phyloP scores from a whole-genome alignment of 164 flowering plant genomes.

The Annona cherimola region DNA sequence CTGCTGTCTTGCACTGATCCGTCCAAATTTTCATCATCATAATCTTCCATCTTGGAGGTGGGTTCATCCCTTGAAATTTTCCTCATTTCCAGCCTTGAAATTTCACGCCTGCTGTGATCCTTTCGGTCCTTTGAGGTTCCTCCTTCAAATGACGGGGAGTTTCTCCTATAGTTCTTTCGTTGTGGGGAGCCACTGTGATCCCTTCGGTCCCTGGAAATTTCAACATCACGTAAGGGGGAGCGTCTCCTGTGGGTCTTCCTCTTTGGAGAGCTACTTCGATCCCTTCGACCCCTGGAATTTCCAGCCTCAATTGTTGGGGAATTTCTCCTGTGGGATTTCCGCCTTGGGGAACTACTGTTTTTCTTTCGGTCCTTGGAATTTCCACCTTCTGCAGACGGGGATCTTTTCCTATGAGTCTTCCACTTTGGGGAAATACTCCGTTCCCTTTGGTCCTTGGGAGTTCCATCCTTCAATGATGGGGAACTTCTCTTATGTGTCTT shows the following conservation, averaged over 20 bases:
- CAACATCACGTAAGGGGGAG: slow-evolving; percentile 11
- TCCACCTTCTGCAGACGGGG: background rate
- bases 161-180: slow-evolving; percentile 4
- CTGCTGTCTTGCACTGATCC: slow-evolving; percentile 1
- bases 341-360: slow-evolving; percentile 5
- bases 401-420: slow-evolving; percentile 3
- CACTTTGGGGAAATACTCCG: background rate
- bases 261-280: slow-evolving; percentile 1
- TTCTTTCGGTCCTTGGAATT: slow-evolving; percentile 13
- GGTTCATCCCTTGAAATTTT: background rate
- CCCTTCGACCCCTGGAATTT: slow-evolving; percentile 12
- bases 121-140: slow-evolving; percentile 3
- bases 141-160: slow-evolving; percentile 8
- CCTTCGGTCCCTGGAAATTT: slow-evolving; percentile 4
- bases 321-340: slow-evolving; percentile 14
- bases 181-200: slow-evolving; percentile 6
- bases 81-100: background rate
- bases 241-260: slow-evolving; percentile 15
- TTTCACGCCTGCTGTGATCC: background rate
- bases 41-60: background rate
- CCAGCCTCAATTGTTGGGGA: slow-evolving; percentile 12
- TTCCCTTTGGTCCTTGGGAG: slow-evolving; percentile 5
- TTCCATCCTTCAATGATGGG: slow-evolving; percentile 7
- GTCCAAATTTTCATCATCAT: slow-evolving; percentile 1
- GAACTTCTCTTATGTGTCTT: slow-evolving; percentile 17